Percentiles rank a stretch among this genome's conserved stretches.
phyloP scores from a whole-genome alignment of 2,329 filamentous ascomycete genomes.

The Elsinoe perseae region DNA sequence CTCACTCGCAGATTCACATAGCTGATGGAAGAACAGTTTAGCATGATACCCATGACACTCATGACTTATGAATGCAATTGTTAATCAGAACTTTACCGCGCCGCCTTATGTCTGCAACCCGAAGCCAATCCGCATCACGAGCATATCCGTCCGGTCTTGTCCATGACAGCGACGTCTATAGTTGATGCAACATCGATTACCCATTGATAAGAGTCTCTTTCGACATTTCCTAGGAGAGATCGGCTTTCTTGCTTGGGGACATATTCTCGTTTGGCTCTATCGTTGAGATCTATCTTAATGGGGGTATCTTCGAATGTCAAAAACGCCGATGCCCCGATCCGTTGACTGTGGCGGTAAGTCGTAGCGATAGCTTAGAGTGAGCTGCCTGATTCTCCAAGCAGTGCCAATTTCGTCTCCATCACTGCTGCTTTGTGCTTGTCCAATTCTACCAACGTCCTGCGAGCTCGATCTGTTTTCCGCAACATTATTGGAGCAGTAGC shows the following conservation, averaged over 20 bases:
- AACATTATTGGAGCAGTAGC: neutral
- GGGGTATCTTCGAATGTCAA: neutral
- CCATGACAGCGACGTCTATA: slow-evolving; percentile 22
- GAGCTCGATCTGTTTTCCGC: neutral
- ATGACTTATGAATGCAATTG: neutral
- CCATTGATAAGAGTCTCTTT: slow-evolving; percentile 11
- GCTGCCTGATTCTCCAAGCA: neutral
- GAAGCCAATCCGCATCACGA: slow-evolving; percentile 17
- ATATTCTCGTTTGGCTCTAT: neutral
- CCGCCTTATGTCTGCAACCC: no score
- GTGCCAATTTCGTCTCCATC: neutral
- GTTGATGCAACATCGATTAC: slow-evolving; percentile 20
- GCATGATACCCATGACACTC: slow-evolving; percentile 15
- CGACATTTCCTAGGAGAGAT: neutral
- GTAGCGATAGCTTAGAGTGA: neutral
- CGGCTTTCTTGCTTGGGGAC: slow-evolving; percentile 1
- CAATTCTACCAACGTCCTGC: neutral
- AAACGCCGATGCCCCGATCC: neutral
- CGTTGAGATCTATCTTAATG: neutral
- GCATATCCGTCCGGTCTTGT: slow-evolving; percentile 21
- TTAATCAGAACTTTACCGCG: neutral
- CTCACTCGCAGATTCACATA: neutral
- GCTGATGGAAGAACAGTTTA: slow-evolving; percentile 17
- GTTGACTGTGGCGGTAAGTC: no score
- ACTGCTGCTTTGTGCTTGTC: neutral